These are phyloP conservation scores for Lactarius sanguifluus DNA, from an alignment of 768 basidiomycete species.

Conservation along the genomic window DNA sequence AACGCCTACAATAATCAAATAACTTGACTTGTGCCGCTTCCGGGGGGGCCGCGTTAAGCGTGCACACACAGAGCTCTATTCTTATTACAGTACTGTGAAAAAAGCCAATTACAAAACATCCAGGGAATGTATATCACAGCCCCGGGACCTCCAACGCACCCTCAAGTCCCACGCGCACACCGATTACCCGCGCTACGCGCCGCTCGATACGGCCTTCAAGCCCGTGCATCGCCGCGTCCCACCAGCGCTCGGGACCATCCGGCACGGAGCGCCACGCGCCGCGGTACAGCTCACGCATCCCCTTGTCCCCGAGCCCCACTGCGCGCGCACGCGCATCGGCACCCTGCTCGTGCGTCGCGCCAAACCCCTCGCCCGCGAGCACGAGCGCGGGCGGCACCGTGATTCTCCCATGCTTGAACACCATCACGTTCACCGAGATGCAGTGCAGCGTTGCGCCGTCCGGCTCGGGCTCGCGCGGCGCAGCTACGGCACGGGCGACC, in stretches of 20 bases:
- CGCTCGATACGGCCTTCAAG: constrained; percentile 35
- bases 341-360: constrained; percentile 32
- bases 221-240: constrained; percentile 57
- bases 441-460: constrained; percentile 65
- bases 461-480: constrained; percentile 38
- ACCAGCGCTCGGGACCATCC: constrained; percentile 57
- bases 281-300: constrained; percentile 48
- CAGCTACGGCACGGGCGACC: constrained; percentile 11
- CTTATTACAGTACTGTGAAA: not conserved
- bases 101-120: not conserved
- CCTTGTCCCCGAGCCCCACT: constrained; percentile 39
- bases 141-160: constrained; percentile 28
- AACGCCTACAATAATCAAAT: no score
- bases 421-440: constrained; percentile 58
- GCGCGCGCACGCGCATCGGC: constrained; percentile 28
- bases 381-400: constrained; percentile 69
- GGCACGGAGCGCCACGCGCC: constrained; percentile 65
- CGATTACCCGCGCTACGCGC: constrained; percentile 32
- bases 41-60: no score
- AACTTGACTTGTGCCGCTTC: no score
- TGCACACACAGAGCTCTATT: no score
- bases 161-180: constrained; percentile 37
- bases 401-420: constrained; percentile 70
- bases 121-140: not conserved
- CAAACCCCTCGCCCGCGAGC: constrained; percentile 60